phyloP scores from a whole-genome alignment of 2,329 filamentous ascomycete genomes.

The Thermoascus crustaceus region DNA sequence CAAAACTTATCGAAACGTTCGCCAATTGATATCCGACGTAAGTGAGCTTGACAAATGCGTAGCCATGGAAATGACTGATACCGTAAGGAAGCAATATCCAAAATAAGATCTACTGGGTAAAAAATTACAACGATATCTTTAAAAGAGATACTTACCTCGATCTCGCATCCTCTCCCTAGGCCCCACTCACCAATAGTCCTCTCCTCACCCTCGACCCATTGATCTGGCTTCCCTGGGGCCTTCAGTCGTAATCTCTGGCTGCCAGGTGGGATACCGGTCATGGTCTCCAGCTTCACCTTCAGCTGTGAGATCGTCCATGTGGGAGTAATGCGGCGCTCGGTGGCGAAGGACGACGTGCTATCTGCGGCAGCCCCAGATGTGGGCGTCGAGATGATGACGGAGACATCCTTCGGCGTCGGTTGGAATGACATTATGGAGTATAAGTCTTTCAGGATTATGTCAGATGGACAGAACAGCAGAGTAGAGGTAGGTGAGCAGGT shows the following conservation, averaged over 20 bases:
- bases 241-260: conserved; percentile 70
- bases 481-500: background rate
- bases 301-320: conserved; percentile 82
- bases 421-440: conserved; percentile 25
- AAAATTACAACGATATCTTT: background rate
- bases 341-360: conserved; percentile 42
- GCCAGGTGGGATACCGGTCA: conserved; percentile 81
- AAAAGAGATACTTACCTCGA: conserved; percentile 28
- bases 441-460: background rate
- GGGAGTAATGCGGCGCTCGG: conserved; percentile 84
- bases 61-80: too few relatives aligned
- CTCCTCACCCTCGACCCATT: conserved; percentile 64
- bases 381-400: conserved; percentile 32
- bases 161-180: conserved; percentile 34
- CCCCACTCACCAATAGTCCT: conserved; percentile 48
- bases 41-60: too few relatives aligned
- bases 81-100: too few relatives aligned
- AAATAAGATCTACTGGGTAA: conserved; percentile 1
- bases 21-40: too few relatives aligned
- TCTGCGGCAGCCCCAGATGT: conserved; percentile 9
- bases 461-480: background rate
- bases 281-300: conserved; percentile 79
- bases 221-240: conserved; percentile 51
- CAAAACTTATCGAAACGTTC: too few relatives aligned
- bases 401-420: conserved; percentile 30